Evolutionary conservation across 805 yeast genomes (phyloP), one percentile per base, ranked within the genome.

Genomic region (Saturnispora diversa): DNA sequence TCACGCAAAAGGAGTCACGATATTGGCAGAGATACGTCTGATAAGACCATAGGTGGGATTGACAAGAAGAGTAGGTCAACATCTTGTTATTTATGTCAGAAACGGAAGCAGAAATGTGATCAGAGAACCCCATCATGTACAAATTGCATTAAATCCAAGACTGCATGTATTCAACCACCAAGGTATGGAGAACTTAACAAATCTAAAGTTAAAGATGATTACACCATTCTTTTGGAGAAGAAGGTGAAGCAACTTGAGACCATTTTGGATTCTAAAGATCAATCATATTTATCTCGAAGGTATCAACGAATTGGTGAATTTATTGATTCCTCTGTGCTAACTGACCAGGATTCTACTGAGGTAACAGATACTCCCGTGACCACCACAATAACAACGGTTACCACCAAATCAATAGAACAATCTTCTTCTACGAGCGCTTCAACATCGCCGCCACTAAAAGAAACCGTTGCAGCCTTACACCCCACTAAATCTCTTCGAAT

Each of bases 51-150:
- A n/a, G n/a, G n/a, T n/a, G n/a, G n/a, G n/a, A n/a, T n/a, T 31
- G 76, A 72, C 44, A 74, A 72, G 51, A 73, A 68, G 46, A 75
- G 77, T 5, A 65, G 80, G 39, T 73, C 78, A 9, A 69, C 77
- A 5, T 70, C 79, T 2, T 75, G 81, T 50, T 56, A 68, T 29
- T 51, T 75, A 17, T 75, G 81, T 44, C 77, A 75, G 48, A 70
- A 71, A 53, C 57, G 80, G 37, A 75, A 75, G 50, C 80, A 75
- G 50, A 73, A 74, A 51, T 78, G 85, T 59, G 84, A 79, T 49
- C 83, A 77, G 42, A 64, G 79, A 35, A 56, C 70, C 10, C 84
- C 84, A 6, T 65, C 75, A 36, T 78, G 85, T 50, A 74, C 83
- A 4, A 75, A 77, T 31, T 79, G 85, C 59, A 59, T 77, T 40